Conservation (phyloP, 306 rosid species). For the Pyrus bretschneideri region DNA sequence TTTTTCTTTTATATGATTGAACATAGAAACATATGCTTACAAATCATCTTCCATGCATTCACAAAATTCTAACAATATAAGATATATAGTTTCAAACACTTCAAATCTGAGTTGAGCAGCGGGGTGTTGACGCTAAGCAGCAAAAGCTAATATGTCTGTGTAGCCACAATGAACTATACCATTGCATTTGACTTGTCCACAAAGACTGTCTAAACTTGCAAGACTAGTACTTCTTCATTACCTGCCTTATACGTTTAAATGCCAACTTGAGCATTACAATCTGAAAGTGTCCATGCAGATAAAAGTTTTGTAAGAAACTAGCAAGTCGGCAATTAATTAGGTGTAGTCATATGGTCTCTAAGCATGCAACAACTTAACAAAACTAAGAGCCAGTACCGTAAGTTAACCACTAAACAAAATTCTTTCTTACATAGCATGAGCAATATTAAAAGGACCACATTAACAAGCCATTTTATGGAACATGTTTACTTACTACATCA, state of each 20-base stretch:
- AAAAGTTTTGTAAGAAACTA: background rate
- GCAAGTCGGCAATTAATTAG: background rate
- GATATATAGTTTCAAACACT: background rate
- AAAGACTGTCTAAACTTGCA: background rate
- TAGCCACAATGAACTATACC: slow-evolving; percentile 1
- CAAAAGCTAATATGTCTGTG: background rate
- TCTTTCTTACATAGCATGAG: background rate
- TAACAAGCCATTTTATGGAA: no score
- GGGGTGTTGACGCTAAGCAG: slow-evolving; percentile 5
- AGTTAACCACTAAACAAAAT: background rate
- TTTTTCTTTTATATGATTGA: background rate
- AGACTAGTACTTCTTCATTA: background rate
- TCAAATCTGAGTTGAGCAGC: background rate
- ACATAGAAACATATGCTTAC: background rate
- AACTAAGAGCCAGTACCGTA: background rate
- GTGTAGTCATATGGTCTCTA: background rate
- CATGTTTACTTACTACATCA: no score
- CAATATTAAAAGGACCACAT: no score
- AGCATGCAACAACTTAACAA: background rate
- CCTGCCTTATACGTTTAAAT: background rate
- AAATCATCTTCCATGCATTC: background rate
- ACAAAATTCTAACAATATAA: background rate
- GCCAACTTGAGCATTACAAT: background rate
- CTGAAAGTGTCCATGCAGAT: background rate
- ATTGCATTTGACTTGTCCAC: background rate